These are phyloP conservation scores for Saturnispora halmiae DNA, from an alignment of 805 yeast genomes.

Conservation along the genomic window DNA sequence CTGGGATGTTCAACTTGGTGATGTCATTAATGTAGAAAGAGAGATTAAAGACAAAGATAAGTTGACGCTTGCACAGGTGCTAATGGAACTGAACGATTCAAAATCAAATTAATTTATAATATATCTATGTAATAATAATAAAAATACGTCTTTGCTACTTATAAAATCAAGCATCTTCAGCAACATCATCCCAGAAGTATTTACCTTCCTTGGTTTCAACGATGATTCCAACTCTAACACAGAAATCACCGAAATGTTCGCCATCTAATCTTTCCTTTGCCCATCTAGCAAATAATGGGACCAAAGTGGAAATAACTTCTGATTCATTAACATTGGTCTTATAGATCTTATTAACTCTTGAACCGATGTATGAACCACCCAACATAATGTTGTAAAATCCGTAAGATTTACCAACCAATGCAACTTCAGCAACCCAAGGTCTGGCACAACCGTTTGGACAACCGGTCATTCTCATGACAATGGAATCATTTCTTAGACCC, in stretches of 20 bases:
- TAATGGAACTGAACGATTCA: conserved; percentile 19
- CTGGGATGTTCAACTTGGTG: conserved; percentile 39
- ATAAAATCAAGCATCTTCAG: conserved; percentile 42
- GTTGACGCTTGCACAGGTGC: conserved; percentile 23
- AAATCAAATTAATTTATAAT: not conserved
- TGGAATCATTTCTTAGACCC: conserved; percentile 88
- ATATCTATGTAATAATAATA: not conserved
- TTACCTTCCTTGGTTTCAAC: conserved; percentile 85
- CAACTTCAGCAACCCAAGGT: conserved; percentile 96
- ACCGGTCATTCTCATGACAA: conserved; percentile 97
- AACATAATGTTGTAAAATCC: conserved; percentile 90
- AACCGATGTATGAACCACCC: conserved; percentile 94
- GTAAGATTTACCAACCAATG: conserved; percentile 88
- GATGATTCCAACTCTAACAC: conserved; percentile 78
- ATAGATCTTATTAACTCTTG: conserved; percentile 83
- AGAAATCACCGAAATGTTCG: conserved; percentile 93
- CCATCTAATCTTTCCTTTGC: conserved; percentile 82
- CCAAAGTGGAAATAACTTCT: conserved; percentile 67
- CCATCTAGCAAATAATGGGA: conserved; percentile 90
- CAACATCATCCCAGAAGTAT: conserved; percentile 88
- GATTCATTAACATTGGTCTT: conserved; percentile 84
- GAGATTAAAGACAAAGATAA: conserved; percentile 25
- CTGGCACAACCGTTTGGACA: conserved; percentile 99
- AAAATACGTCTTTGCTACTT: not conserved
- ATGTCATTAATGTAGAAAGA: conserved; percentile 39